A percentile compares a stretch with the other conserved stretches of the same genome.
Evolutionary conservation across 129 eudicot genomes (phyloP).

Genomic region (Artemisia tridentata): DNA sequence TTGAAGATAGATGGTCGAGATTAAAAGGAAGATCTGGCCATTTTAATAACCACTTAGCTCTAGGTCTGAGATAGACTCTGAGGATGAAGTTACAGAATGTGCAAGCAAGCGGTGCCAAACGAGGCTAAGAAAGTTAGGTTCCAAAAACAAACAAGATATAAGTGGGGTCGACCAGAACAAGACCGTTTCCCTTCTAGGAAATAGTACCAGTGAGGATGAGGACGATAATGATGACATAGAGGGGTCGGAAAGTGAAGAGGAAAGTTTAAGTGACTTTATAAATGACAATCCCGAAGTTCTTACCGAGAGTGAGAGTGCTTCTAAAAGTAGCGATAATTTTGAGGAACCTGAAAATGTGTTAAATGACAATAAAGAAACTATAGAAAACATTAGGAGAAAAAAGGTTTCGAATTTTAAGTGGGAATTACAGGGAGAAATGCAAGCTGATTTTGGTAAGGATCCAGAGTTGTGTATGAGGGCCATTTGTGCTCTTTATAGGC

Average conservation of each 20-base stretch:
- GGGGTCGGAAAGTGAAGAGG: conserved; percentile 47
- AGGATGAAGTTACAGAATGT: conserved; percentile 16
- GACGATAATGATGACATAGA: conserved; percentile 34
- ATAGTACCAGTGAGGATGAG: not conserved
- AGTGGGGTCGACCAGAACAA: not conserved
- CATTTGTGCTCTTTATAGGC: conserved; percentile 79
- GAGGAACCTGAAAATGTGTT: conserved; percentile 1
- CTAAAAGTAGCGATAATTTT: conserved; percentile 29
- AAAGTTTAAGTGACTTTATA: conserved; percentile 61
- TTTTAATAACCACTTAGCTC: conserved; percentile 12
- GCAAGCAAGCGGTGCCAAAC: conserved; percentile 25
- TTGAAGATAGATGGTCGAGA: too few relatives aligned
- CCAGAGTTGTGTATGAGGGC: conserved; percentile 80
- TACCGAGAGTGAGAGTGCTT: conserved; percentile 24
- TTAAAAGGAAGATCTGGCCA: too few relatives aligned
- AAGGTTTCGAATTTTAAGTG: conserved; percentile 44
- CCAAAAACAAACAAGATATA: conserved; percentile 8
- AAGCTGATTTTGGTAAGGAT: conserved; percentile 64
- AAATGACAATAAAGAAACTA: conserved; percentile 33
- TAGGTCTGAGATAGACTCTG: not conserved
- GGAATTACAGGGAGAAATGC: conserved; percentile 78
- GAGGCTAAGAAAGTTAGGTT: conserved; percentile 33
- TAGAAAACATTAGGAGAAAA: conserved; percentile 50
- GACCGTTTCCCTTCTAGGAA: conserved; percentile 5
- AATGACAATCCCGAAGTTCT: conserved; percentile 40